phyloP scores from a whole-genome alignment of 2,329 filamentous ascomycete genomes.

The Monosporascus sp. region DNA sequence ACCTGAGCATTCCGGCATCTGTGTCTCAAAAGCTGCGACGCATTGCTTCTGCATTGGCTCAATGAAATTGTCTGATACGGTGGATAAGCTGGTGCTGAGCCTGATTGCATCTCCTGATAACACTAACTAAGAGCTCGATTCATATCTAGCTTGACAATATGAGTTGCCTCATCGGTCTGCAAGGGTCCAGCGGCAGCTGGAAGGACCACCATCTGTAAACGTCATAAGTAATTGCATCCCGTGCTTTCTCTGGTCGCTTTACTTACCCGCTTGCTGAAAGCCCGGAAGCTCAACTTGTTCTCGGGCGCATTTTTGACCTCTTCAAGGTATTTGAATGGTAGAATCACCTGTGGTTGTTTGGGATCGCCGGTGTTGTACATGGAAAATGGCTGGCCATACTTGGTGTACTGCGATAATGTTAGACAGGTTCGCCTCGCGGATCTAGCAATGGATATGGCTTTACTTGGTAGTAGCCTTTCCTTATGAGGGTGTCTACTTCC shows the following conservation, averaged over 20 bases:
- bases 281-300: not conserved
- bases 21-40: not conserved
- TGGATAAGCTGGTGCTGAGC: not conserved
- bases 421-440: too few species aligned
- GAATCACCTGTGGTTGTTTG: not conserved
- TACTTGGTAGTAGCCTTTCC: too few species aligned
- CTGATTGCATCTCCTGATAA: too few species aligned
- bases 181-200: not conserved
- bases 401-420: too few species aligned
- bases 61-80: not conserved
- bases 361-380: not conserved
- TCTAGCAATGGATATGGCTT: too few species aligned
- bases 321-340: not conserved
- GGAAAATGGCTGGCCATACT: not conserved
- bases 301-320: not conserved
- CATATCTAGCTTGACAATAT: not conserved
- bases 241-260: too few species aligned
- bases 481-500: too few species aligned
- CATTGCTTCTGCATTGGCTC: not conserved
- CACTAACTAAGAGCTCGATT: too few species aligned
- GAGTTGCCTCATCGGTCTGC: not conserved
- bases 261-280: too few species aligned
- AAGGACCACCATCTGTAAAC: not conserved
- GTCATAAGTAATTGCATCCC: too few species aligned
- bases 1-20: too few species aligned